Percentiles rank a stretch among this genome's conserved stretches.
Evolutionary conservation across 2,329 filamentous ascomycete species (phyloP).

Genomic region (Cladophialophora carrionii): DNA sequence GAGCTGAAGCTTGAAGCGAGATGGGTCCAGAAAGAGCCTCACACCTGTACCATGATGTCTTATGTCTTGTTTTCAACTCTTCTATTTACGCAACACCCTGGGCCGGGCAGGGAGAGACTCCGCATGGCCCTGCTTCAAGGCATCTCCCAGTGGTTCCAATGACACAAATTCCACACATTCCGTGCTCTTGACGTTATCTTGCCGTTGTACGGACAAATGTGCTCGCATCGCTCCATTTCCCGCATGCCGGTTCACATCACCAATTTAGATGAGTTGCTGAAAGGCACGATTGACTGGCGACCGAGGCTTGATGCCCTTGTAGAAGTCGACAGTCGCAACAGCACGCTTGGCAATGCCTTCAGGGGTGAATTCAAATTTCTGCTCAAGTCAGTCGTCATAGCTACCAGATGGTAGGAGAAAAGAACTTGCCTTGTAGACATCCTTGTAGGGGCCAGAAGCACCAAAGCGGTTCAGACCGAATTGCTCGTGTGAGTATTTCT

Average conservation of each 20-base stretch:
- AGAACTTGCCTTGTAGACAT: slow-evolving; percentile 82
- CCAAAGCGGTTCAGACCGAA: slow-evolving; percentile 99
- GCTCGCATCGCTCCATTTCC: neutral
- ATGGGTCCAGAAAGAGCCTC: neutral
- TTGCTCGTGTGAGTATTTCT: slow-evolving; percentile 99
- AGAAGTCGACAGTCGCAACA: slow-evolving; percentile 90
- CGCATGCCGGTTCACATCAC: neutral
- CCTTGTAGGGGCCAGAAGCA: slow-evolving; percentile 94
- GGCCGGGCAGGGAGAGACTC: neutral
- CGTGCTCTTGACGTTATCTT: neutral
- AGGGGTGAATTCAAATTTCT: slow-evolving; percentile 99
- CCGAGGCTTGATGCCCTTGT: slow-evolving; percentile 92
- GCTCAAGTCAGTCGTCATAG: slow-evolving; percentile 44
- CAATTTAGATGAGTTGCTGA: slow-evolving; percentile 82
- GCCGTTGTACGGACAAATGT: neutral
- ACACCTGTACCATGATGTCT: neutral
- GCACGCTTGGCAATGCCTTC: slow-evolving; percentile 97
- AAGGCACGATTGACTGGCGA: slow-evolving; percentile 97
- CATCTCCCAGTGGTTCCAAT: neutral
- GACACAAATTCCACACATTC: no score
- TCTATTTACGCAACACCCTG: slow-evolving; percentile 2
- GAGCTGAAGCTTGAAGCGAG: slow-evolving; percentile 1
- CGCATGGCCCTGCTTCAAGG: neutral
- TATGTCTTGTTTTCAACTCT: neutral
- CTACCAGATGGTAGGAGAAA: neutral